Percentiles rank a stretch among this genome's conserved stretches.
Evolutionary conservation across 1,284 basidiomycete genomes (phyloP).

Genomic region (Exobasidium cylindrosporum): DNA sequence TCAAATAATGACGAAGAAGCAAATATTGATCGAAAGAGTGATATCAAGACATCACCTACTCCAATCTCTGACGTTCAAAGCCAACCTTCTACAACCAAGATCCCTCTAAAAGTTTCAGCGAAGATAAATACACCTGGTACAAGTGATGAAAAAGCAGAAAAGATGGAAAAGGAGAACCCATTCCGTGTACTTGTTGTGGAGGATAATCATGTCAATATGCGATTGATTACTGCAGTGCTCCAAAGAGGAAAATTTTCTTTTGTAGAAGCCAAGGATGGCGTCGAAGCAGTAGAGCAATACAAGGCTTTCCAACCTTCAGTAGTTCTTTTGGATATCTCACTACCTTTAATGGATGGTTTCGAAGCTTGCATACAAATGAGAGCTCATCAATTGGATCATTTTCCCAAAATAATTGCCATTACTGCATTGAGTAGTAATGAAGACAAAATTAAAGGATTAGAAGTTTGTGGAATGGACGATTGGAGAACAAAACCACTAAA

Average conservation of each 20-base stretch:
- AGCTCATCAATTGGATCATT: constrained; percentile 15
- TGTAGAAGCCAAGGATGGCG: constrained; percentile 37
- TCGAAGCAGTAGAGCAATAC: constrained; percentile 37
- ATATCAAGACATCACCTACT: not conserved
- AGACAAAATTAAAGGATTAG: constrained; percentile 33
- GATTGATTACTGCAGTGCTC: constrained; percentile 32
- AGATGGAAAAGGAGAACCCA: constrained; percentile 12
- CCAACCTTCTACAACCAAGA: not conserved
- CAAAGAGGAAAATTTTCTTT: constrained; percentile 27
- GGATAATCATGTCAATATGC: constrained; percentile 48
- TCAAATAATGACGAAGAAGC: not conserved
- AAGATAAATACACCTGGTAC: not conserved
- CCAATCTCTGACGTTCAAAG: not conserved
- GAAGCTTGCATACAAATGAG: constrained; percentile 40
- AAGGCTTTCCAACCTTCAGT: constrained; percentile 30
- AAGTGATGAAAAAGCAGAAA: not conserved
- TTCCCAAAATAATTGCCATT: constrained; percentile 36
- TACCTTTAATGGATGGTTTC: constrained; percentile 42
- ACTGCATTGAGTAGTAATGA: constrained; percentile 38
- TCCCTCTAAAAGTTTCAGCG: not conserved
- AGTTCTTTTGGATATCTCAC: constrained; percentile 42
- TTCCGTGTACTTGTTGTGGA: constrained; percentile 42
- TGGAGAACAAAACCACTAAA: constrained; percentile 45
- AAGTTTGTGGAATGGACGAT: constrained; percentile 36
- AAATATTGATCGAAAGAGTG: not conserved